Evolutionary conservation across 1,284 basidiomycete species (phyloP), one percentile per base, ranked within the genome.

Genomic region (Pholiota adiposa): DNA sequence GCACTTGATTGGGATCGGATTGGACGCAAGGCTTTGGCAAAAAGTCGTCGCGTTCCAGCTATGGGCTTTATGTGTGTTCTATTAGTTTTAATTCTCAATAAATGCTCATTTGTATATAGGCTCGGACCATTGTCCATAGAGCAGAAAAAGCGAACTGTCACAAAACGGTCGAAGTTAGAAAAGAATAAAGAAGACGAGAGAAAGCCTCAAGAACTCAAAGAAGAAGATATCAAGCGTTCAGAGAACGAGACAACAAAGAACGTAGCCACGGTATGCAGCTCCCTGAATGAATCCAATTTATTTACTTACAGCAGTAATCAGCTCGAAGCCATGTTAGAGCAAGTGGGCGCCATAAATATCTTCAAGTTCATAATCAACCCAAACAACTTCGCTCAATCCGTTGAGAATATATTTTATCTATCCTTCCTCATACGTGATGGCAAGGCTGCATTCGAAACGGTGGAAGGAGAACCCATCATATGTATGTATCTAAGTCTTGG

Each of bases 351-450:
- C 1, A 81, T 92, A 51, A 93, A 95, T 71, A 68, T 97, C 19
- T 96, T 97, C 79, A 76, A 80, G 61, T 92, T 97, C 69, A 83
- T 96, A 50, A 79, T 96, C 62, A 96, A 97, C 68, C 95, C 95
- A 6, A 73, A 88, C 33, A 90, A 93, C 66, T 97, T 94, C 69
- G 89, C 89, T 0, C 95, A 97, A 72, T 93, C 93, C 0, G 92
- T 97, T 19, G 95, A 97, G 75, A 97, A 97, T 70, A 79, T 97
- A 19, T 97, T 97, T 72, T 93, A 97, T 68, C 81, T 97, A 1
- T 95, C 94, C 0, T 97, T 97, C 75, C 79, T 96, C 54, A 90
- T 97, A 51, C 83, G 92, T 48, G 94, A 97, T 66, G 92, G 90
- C 12, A 87, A 86, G 69, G 93, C 88, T 50, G 86, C 88, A 4